Evolutionary conservation across 345 rosid species (phyloP).

Genomic region (Physaria fendleri): DNA sequence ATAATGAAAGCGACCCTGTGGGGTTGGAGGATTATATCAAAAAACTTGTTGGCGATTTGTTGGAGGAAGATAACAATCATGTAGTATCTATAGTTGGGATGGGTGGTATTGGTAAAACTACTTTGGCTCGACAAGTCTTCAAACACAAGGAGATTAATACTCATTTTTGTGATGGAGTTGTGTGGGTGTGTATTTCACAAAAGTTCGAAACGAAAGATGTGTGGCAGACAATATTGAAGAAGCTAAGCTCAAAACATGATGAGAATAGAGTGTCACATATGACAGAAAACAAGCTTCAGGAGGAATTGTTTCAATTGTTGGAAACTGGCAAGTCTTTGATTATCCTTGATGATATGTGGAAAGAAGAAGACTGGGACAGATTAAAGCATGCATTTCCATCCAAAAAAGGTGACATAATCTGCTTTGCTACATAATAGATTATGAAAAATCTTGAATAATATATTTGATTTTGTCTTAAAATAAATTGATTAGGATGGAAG

Average conservation of each 20-base stretch:
- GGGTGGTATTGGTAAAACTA: conserved; percentile 47
- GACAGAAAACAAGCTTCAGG: conserved; percentile 15
- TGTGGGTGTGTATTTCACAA: conserved; percentile 36
- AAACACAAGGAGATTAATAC: conserved; percentile 2
- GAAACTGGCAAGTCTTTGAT: conserved; percentile 25
- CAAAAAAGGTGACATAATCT: neutral
- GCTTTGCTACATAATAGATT: neutral
- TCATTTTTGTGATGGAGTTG: conserved; percentile 19
- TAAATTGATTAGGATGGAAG: conserved; percentile 24
- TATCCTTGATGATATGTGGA: conserved; percentile 42
- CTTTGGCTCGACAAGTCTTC: conserved; percentile 30
- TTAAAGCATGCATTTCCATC: conserved; percentile 25
- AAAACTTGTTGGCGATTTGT: conserved; percentile 10
- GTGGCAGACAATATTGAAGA: conserved; percentile 26
- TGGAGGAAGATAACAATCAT: neutral
- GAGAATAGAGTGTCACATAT: no score
- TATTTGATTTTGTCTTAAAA: neutral
- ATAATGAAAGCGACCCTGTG: conserved; percentile 23
- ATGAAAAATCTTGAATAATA: neutral
- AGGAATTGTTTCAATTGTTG: conserved; percentile 3
- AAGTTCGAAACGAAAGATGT: conserved; percentile 21
- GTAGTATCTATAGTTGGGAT: conserved; percentile 36
- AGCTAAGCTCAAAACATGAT: neutral
- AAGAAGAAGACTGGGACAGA: conserved; percentile 23
- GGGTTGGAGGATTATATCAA: conserved; percentile 20